Evolutionary conservation across 257 asterid species (phyloP).

Genomic region (Solanum lycopersicoides): DNA sequence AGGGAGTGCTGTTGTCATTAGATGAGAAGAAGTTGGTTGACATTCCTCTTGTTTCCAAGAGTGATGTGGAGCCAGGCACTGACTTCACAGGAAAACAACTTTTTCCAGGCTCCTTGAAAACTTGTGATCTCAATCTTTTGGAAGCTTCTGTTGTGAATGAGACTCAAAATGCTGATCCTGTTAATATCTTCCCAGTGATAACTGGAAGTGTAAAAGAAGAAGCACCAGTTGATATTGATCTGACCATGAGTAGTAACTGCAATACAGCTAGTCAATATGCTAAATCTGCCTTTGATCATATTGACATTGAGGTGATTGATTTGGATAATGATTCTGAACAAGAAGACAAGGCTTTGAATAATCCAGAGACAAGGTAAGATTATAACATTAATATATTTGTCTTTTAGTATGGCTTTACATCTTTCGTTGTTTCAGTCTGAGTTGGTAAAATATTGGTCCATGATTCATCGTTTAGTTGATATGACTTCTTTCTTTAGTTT

Average conservation of each 20-base stretch:
- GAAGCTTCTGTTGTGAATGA: slow-evolving; percentile 54
- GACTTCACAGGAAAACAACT: slow-evolving; percentile 52
- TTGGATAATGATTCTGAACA: slow-evolving; percentile 65
- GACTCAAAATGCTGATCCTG: slow-evolving; percentile 31
- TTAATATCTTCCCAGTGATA: slow-evolving; percentile 30
- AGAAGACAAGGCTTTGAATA: slow-evolving; percentile 40
- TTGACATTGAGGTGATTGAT: slow-evolving; percentile 84
- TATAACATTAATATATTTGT: background rate
- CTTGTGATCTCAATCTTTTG: slow-evolving; percentile 73
- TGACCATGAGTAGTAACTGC: slow-evolving; percentile 46
- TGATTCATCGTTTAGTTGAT: background rate
- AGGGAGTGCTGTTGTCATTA: slow-evolving; percentile 17
- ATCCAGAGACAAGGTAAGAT: slow-evolving; percentile 56
- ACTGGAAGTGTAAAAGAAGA: slow-evolving; percentile 28
- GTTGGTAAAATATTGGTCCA: background rate
- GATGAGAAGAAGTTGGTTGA: slow-evolving; percentile 41
- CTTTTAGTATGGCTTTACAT: background rate
- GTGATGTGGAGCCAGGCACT: slow-evolving; percentile 18
- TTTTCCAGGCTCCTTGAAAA: slow-evolving; percentile 65
- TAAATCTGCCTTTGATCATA: slow-evolving; percentile 27
- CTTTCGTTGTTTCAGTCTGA: background rate
- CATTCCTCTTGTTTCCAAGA: slow-evolving; percentile 36
- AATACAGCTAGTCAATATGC: slow-evolving; percentile 26
- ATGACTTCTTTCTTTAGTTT: background rate
- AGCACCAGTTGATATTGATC: slow-evolving; percentile 51